Base-by-base conservation (phyloP, 352 stramenopile genomes). In the Phytophthora cactorum region DNA sequence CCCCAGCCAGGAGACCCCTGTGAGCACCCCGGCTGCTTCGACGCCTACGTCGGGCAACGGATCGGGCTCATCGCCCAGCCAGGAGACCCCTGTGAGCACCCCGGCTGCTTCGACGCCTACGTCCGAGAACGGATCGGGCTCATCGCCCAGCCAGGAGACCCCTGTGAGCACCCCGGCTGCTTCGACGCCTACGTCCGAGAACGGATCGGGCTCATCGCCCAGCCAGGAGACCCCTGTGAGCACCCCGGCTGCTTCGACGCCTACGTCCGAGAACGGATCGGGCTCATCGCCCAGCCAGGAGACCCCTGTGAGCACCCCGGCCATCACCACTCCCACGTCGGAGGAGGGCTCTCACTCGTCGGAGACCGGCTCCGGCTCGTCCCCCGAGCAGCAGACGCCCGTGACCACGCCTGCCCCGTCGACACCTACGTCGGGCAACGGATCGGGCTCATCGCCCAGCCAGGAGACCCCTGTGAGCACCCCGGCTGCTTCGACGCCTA, bases 341-440 rank as follows among this genome's bases (percentile, higher is more conserved):
- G 52, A 58, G 52, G 0, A 53, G 29, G 55, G 36, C 2, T 49
- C 61, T 2, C 29, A 27, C 2, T 52, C 54, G 7, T 52, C 54
- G 3, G 41, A 61, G 43, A 17, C 39, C 29, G 43, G 43, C n/a
- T 49, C 43, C 0, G 44, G 22, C 2, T 54, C 58, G 47, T 28
- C 54, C 5, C 44, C 47, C 5, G 49, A 45, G 12, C 55, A 63
- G 44, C 29, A 63, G 44, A 55, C 32, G 4, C 59, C 64, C 0
- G 63, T 43, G 38, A 44, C 46, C n/a, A 66, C 66, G 14, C 63
- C 67, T 3, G 54, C 56, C 29, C 36, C 67, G 1, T 63, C 64
- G 0, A 44, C 63, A 25, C 31, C 63, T 44, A 52, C 54, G 5
- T 29, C 47, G 44, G 34, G 14, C 1, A 6, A 39, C 6, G 34